Base-by-base conservation (phyloP, 192 early-diverging fungal genomes). In the Gonapodya prolifera region DNA sequence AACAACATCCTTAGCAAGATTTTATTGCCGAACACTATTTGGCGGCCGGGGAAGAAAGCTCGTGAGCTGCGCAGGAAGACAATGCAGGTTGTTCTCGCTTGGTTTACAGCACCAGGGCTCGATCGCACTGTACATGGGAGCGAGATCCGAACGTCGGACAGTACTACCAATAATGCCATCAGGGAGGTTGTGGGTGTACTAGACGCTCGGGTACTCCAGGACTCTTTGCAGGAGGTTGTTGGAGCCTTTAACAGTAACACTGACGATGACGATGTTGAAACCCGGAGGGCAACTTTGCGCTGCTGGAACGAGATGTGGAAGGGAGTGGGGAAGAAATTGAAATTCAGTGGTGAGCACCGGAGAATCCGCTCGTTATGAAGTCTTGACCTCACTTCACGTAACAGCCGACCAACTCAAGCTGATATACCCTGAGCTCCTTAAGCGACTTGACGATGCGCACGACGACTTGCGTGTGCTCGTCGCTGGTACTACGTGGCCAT, bases 361-460 rank as follows among this genome's bases (percentile, higher is more conserved):
- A 8, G 1, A 31, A 8, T 45, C 30, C 69, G 0, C 13, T 76
- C 30, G 13, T 34, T 76, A 1, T 76, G 30, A 69, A 31, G 30
- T 17, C 30, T 69, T 69, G 45, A 16, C 8, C 8, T 8, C 45
- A 23, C 8, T 61, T 61, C 45, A 61, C 45, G 45, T 23, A 61
- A 1, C 23, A 32, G 13, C 78, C 16, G 78, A 78, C 17, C 30
- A 76, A 1, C 33, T 84, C 77, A 88, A 89, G 73, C 82, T 70
- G 0, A 35, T 89, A 8, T 89, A 89, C 77, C 85, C 80, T 8
- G 88, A 89, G 71, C 77, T 88, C 13, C 69, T 87, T 30, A 89
- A 89, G 75, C 82, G 88, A 0, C 35, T 89, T 29, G 88, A 89
- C 78, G 88, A 89, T 78, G 84, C 88, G 1, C 77, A 80, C 1